Conservation (phyloP, 2,329 filamentous ascomycete genomes). For the Didymella lethalis region DNA sequence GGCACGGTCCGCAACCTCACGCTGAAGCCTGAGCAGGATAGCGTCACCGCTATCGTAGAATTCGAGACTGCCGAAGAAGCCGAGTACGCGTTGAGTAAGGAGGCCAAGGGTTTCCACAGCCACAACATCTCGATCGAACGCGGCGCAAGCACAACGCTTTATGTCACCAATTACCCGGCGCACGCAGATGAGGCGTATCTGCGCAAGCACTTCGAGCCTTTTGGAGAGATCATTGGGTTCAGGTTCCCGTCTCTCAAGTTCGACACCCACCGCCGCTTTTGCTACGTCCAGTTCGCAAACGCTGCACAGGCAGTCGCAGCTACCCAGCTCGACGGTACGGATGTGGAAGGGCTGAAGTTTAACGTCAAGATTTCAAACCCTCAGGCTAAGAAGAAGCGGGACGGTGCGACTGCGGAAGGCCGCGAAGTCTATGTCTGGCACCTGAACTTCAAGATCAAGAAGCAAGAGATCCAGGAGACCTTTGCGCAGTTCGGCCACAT, state of each 20-base stretch:
- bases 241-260: slow-evolving; percentile 91
- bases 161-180: slow-evolving; percentile 88
- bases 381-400: slow-evolving; percentile 75
- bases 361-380: slow-evolving; percentile 87
- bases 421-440: slow-evolving; percentile 89
- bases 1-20: slow-evolving; percentile 82
- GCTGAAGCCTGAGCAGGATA: slow-evolving; percentile 68
- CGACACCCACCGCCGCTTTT: slow-evolving; percentile 89
- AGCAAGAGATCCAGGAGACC: slow-evolving; percentile 72
- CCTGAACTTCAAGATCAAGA: slow-evolving; percentile 78
- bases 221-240: slow-evolving; percentile 83
- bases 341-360: slow-evolving; percentile 73
- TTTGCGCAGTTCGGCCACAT: slow-evolving; percentile 81
- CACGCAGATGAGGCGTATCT: slow-evolving; percentile 75
- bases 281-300: slow-evolving; percentile 88
- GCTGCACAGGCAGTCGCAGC: slow-evolving; percentile 58
- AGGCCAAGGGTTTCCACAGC: slow-evolving; percentile 80
- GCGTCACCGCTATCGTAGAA: slow-evolving; percentile 79
- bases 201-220: slow-evolving; percentile 69
- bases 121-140: slow-evolving; percentile 76
- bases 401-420: slow-evolving; percentile 83
- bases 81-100: slow-evolving; percentile 78
- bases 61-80: slow-evolving; percentile 84
- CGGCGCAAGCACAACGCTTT: slow-evolving; percentile 82
- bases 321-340: slow-evolving; percentile 73